Conservation (phyloP, 2,329 filamentous ascomycete species). For the Aspergillus proliferans region DNA sequence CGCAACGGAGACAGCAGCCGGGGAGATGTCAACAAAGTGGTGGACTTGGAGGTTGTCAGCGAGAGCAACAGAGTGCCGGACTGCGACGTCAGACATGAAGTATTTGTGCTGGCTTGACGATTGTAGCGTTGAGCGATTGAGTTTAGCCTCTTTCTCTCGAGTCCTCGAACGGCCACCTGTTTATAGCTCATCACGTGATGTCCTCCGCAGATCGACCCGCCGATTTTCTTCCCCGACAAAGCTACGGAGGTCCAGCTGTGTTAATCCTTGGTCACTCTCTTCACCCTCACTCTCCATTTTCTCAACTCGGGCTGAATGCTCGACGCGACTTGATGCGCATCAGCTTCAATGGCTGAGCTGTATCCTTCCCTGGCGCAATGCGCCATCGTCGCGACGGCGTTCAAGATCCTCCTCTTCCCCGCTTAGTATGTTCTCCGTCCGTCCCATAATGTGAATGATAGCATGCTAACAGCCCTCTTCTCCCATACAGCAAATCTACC, state of each 20-base stretch:
- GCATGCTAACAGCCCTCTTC: slow-evolving; percentile 1
- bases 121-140: neutral
- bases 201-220: slow-evolving; percentile 17
- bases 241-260: no score
- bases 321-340: slow-evolving; percentile 18
- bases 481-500: slow-evolving; percentile 73
- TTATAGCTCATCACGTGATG: slow-evolving; percentile 13
- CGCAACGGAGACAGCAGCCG: slow-evolving; percentile 43
- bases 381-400: slow-evolving; percentile 74
- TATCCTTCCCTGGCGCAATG: slow-evolving; percentile 87
- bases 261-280: no score
- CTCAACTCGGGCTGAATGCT: slow-evolving; percentile 1
- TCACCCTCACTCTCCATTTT: neutral
- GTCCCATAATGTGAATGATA: neutral
- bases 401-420: slow-evolving; percentile 89
- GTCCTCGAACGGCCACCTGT: slow-evolving; percentile 15
- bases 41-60: slow-evolving; percentile 40
- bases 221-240: neutral
- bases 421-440: slow-evolving; percentile 65
- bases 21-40: slow-evolving; percentile 48
- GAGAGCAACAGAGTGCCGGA: slow-evolving; percentile 42
- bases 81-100: slow-evolving; percentile 34
- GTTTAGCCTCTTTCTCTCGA: neutral
- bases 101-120: neutral
- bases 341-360: slow-evolving; percentile 61